phyloP scores from a whole-genome alignment of 2,329 filamentous ascomycete genomes.

The Aspergillus alliaceus region DNA sequence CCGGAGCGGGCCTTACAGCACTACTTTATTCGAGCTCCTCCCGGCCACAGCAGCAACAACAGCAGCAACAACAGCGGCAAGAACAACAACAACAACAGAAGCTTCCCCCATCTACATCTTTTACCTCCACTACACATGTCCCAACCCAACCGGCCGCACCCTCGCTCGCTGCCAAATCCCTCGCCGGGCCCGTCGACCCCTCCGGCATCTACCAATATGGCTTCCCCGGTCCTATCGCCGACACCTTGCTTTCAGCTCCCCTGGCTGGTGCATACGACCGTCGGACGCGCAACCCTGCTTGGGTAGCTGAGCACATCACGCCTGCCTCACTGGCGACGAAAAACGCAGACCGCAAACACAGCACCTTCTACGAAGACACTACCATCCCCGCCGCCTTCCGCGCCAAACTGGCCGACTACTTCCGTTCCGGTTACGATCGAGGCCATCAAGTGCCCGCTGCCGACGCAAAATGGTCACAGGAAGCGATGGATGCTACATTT shows the following conservation, averaged over 20 bases:
- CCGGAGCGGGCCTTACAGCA: constrained; percentile 71
- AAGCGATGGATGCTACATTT: constrained; percentile 94
- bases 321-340: constrained; percentile 73
- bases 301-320: constrained; percentile 97
- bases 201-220: constrained; percentile 79
- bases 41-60: constrained; percentile 25
- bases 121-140: constrained; percentile 34
- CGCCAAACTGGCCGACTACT: constrained; percentile 89
- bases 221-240: constrained; percentile 86
- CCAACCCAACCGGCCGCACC: constrained; percentile 37
- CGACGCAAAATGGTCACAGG: constrained; percentile 92
- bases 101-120: constrained; percentile 30
- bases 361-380: constrained; percentile 77
- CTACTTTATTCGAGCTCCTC: constrained; percentile 66
- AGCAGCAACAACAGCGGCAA: too few relatives aligned
- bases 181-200: constrained; percentile 62
- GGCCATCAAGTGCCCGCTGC: constrained; percentile 97
- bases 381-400: constrained; percentile 82
- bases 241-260: constrained; percentile 73
- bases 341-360: constrained; percentile 81
- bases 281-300: constrained; percentile 84
- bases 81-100: constrained; percentile 16
- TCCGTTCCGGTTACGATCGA: constrained; percentile 88
- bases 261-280: constrained; percentile 89
- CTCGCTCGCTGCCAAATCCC: constrained; percentile 28